A percentile compares a stretch with the other conserved stretches of the same genome.
Conservation (phyloP, 306 rosid genomes). For the Prunus davidiana region DNA sequence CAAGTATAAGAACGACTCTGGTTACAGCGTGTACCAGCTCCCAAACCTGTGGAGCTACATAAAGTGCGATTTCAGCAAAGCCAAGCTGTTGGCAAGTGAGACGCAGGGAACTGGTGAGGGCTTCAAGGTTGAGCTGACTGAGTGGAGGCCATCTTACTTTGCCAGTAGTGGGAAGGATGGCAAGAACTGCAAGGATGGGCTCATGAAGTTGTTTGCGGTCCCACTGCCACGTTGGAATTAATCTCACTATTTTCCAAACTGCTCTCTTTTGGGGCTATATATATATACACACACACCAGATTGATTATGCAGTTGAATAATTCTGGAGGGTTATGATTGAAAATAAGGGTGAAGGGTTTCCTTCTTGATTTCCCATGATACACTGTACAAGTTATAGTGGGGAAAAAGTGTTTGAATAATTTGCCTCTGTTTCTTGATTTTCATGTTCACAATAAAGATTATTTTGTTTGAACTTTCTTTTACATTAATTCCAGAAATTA, state of each 20-base stretch:
- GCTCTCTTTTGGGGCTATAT: background rate
- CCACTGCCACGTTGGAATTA: conserved; percentile 28
- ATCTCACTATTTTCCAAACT: background rate
- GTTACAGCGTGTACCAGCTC: conserved; percentile 43
- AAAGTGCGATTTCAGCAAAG: conserved; percentile 43
- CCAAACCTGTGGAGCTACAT: conserved; percentile 46
- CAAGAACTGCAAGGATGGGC: conserved; percentile 50
- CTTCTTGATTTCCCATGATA: background rate
- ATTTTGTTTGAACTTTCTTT: background rate
- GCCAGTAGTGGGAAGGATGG: conserved; percentile 42
- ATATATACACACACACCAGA: background rate
- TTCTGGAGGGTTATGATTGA: background rate
- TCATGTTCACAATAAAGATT: background rate
- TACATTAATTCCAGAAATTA: background rate
- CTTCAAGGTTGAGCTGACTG: conserved; percentile 33
- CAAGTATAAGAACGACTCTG: conserved; percentile 35
- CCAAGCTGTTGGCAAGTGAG: conserved; percentile 40
- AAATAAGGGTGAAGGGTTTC: background rate
- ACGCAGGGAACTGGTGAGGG: conserved; percentile 44
- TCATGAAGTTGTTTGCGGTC: conserved; percentile 37
- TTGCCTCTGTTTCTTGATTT: background rate
- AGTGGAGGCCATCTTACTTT: conserved; percentile 54
- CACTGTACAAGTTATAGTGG: background rate
- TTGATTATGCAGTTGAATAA: background rate
- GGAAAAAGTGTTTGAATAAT: background rate